Base-by-base conservation (phyloP, 768 basidiomycete genomes). In the Gloeostereum incarnatum region DNA sequence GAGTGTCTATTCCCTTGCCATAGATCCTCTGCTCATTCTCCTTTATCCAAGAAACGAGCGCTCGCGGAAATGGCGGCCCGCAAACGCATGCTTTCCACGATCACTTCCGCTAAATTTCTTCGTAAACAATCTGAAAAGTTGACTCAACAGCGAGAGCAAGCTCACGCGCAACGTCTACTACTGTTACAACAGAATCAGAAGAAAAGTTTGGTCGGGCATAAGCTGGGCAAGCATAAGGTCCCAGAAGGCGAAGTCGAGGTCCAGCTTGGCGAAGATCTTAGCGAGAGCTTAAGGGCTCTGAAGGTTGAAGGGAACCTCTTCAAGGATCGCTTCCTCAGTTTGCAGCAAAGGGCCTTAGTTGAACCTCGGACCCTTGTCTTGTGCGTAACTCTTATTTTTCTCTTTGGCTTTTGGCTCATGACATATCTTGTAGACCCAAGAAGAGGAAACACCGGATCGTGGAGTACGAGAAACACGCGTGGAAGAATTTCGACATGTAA, bases 231-330 rank as follows among this genome's bases (percentile, higher is more conserved):
- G 55, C 79, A 93, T 49, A 69, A 68, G 25, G 81, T 93, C 0
- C 76, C 75, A 1, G 75, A 73, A 47, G 71, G 64, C 10, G 64
- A 68, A 23, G 69, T 92, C 3, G 85, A 81, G 31, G 91, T 97
- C 11, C 92, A 96, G 58, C 69, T 94, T 0, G 88, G 88, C 2
- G 92, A 94, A 45, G 89, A 96, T 52, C 58, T 96, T 35, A 83
- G 73, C 40, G 92, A 96, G 59, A 91, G 69, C 50, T 59, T 94
- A 49, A 66, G 92, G 40, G 78, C 67, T 27, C 60, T 97, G 50
- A 91, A 91, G 78, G 91, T 87, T 36, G 91, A 96, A 64, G 92
- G 92, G 18, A 96, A 94, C 54, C 62, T 92, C 23, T 94, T 94
- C 71, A 73, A 79, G 17, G 92, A 96, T 55, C 76, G 89, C 1